A percentile compares a stretch with the other conserved stretches of the same genome.
Conservation (phyloP, 768 basidiomycete species). For the Amanita rimosa region DNA sequence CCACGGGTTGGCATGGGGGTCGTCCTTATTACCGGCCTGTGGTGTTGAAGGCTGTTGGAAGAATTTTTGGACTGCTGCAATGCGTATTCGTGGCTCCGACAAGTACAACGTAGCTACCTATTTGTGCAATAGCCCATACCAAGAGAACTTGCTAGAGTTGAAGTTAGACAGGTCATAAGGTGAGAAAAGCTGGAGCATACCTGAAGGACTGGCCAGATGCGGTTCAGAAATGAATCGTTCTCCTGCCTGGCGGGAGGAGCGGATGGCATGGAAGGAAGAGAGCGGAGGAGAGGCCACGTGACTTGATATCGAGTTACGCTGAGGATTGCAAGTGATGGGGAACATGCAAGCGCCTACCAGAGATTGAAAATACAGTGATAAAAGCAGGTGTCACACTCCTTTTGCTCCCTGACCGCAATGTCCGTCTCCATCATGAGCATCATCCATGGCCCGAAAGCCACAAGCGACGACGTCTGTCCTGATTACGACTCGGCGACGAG, state of each 20-base stretch:
- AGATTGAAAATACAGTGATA: too few species aligned
- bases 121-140: constrained; percentile 53
- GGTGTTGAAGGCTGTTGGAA: constrained; percentile 22
- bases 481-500: constrained; percentile 27
- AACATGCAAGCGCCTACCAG: too few species aligned
- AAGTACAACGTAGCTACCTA: constrained; percentile 27
- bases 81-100: background rate
- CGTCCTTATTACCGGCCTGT: constrained; percentile 9
- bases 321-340: too few species aligned
- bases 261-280: background rate
- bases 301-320: too few species aligned
- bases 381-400: too few species aligned
- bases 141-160: constrained; percentile 52
- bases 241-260: constrained; percentile 7
- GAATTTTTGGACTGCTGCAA: constrained; percentile 32
- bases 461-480: constrained; percentile 24
- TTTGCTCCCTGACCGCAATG: background rate
- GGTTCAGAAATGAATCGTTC: constrained; percentile 12
- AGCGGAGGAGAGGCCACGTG: background rate
- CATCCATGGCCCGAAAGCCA: background rate
- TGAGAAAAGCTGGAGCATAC: constrained; percentile 3
- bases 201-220: constrained; percentile 13
- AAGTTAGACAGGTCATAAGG: background rate
- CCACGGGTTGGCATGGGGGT: constrained; percentile 29
- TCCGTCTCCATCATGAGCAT: constrained; percentile 2